Evolutionary conservation across 306 rosid species (phyloP).

Genomic region (Dicorynia guianensis): DNA sequence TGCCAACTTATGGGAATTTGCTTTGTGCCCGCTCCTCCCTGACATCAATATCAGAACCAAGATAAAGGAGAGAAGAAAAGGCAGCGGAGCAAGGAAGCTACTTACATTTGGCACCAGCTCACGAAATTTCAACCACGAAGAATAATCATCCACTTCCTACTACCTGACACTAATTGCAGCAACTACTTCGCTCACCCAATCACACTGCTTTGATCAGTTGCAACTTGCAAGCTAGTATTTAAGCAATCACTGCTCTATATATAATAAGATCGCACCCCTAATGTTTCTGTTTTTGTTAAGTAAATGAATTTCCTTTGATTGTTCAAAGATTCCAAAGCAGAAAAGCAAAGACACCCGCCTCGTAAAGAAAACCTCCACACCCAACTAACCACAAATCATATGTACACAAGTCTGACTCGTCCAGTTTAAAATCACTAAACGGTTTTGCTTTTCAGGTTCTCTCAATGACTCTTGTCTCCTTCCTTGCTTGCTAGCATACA

Average conservation of each 20-base stretch:
- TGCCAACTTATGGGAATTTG: neutral
- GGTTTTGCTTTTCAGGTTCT: conserved; percentile 16
- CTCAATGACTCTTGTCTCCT: neutral
- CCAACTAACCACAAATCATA: conserved; percentile 9
- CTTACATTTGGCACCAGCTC: neutral
- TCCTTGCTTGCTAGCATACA: neutral
- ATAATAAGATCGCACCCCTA: neutral
- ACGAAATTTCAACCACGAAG: neutral
- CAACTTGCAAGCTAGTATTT: too few relatives aligned
- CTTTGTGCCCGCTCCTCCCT: conserved; percentile 27
- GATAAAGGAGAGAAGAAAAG: too few relatives aligned
- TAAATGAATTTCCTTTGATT: neutral
- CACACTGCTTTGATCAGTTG: neutral
- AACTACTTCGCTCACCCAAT: neutral
- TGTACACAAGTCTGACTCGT: neutral
- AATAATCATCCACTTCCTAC: neutral
- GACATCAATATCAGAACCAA: conserved; percentile 21
- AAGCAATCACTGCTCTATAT: neutral
- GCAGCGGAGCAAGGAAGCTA: neutral
- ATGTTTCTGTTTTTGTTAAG: neutral
- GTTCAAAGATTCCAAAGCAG: conserved; percentile 22
- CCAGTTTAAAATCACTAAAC: neutral
- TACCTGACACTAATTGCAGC: neutral
- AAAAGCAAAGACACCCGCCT: neutral
- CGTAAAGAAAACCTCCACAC: neutral